Base-by-base conservation (phyloP, 2,329 filamentous ascomycete species). In the Penicillium sp. region DNA sequence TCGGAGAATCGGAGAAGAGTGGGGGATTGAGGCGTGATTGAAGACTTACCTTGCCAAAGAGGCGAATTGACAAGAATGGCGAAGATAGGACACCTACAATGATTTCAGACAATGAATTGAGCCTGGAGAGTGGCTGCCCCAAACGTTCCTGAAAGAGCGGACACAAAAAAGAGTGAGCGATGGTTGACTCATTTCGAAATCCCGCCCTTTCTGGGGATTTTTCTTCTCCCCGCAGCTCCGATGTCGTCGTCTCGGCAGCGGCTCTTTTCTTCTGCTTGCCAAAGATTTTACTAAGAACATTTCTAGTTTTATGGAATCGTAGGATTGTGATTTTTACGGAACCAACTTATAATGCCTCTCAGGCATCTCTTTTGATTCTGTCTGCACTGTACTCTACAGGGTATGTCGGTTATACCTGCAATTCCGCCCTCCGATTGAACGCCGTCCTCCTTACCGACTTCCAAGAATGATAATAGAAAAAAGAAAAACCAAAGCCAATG, bases 111-210 rank as follows among this genome's bases (percentile, higher is more conserved):
- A 21, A 35, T 48, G 45, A 52, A 48, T 58, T 53, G 57, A 48
- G n/a, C n/a, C 17, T 54, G 30, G 31, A 60, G 45, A 30, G 49
- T 50, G 46, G 46, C 19, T 50, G 31, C 46, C 19, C 49, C 47
- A 51, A 54, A 47, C 23, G 45, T 52, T 29, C 4, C 38, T 56
- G 49, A 45, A 57, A 29, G 54, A 58, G 51, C 44, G 61, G 51
- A 19, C 57, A 49, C n/a, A 46, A 48, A 48, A 48, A 56, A 47
- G 51, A 58, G 45, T 31, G 21, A 35, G 11, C 35, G 19, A 57
- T 58, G 21, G 23, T 60, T 64, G 62, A 64, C 58, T 64, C 62
- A 64, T 60, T 26, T 55, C 38, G 46, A 58, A 58, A 52, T 52
- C 26, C 19, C 52, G 48, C 50, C 55, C 30, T 58, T 50, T 44